Base-by-base conservation (phyloP, 306 rosid genomes). In the Betula pendula region DNA sequence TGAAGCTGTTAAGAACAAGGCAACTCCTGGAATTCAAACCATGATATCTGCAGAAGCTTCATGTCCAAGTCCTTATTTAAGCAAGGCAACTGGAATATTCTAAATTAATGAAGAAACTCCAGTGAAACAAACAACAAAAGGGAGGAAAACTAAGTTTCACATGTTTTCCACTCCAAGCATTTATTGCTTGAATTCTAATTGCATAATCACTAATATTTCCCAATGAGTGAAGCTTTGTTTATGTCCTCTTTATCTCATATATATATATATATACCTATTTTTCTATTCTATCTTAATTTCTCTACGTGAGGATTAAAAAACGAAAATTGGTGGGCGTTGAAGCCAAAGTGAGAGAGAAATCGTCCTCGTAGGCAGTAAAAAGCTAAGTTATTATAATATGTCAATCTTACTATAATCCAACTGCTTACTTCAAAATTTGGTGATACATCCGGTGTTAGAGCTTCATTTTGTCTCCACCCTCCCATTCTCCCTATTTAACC, bases 361-460 rank as follows among this genome's bases (percentile, higher is more conserved):
- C 77, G 85, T 84, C 86, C 45, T 66, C 73, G 49, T 44, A 71
- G 75, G 56, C 70, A 40, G 58, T 50, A 84, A 45, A 69, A 74
- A 78, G 68, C 66, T 53, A 19, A 67, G n/a, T 73, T 76, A 77
- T 27, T 68, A 68, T 49, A 52, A 73, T n/a, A n/a, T 71, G 68
- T 72, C 63, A 82, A 77, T 52, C 70, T 43, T 47, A 77, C 83
- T 66, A 90, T 80, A 84, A 70, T 85, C 91, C 93, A 88, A 88
- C 68, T 38, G 73, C 87, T 79, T 24, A 35, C 70, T 71, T 80
- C 81, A 77, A 80, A 70, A 71, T 70, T 82, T 55, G 97, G 93
- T 91, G 96, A 87, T 89, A 87, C 82, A 77, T 80, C 87, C 89
- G 73, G 90, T 89, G 85, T 85, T 74, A 77, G 89, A 83, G 93